Conservation (phyloP, 2,329 filamentous ascomycete genomes). For the Calonectria pauciramosa region DNA sequence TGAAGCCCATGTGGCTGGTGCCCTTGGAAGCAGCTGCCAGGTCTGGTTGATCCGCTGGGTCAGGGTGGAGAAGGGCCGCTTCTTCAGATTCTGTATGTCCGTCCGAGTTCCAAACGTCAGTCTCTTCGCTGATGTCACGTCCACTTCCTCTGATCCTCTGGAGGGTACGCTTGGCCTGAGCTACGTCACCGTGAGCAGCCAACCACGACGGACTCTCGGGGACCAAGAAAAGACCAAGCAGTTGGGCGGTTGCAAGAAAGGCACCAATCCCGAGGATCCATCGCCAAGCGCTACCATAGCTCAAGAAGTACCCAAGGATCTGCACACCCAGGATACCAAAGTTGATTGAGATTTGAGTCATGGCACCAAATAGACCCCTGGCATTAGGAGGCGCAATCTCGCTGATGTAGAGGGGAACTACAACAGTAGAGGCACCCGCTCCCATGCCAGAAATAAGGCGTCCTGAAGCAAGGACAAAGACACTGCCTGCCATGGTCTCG, state of each 20-base stretch:
- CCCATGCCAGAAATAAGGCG: conserved; percentile 86
- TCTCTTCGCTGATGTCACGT: conserved; percentile 80
- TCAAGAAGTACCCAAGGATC: conserved; percentile 88
- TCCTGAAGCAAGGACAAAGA: conserved; percentile 78
- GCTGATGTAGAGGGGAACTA: conserved; percentile 94
- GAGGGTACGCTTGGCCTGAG: conserved; percentile 75
- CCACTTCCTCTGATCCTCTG: conserved; percentile 81
- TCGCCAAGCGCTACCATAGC: conserved; percentile 84
- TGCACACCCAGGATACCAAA: conserved; percentile 89
- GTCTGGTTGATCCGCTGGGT: conserved; percentile 44
- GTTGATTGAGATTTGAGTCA: conserved; percentile 96
- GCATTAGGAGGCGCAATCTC: conserved; percentile 85
- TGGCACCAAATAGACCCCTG: conserved; percentile 83
- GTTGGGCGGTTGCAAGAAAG: conserved; percentile 76
- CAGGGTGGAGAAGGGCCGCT: conserved; percentile 72
- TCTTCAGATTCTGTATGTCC: conserved; percentile 70
- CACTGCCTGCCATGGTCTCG: conserved; percentile 78
- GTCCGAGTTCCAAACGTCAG: conserved; percentile 69
- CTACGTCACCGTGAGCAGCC: conserved; percentile 74
- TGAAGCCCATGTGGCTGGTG: conserved; percentile 67
- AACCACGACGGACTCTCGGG: conserved; percentile 93
- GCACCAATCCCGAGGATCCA: conserved; percentile 83
- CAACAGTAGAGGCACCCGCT: conserved; percentile 90
- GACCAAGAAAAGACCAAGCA: conserved; percentile 78
- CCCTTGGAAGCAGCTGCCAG: conserved; percentile 25